Evolutionary conservation across 2,329 filamentous ascomycete species (phyloP).

Genomic region (Allantophomopsis lycopodina): DNA sequence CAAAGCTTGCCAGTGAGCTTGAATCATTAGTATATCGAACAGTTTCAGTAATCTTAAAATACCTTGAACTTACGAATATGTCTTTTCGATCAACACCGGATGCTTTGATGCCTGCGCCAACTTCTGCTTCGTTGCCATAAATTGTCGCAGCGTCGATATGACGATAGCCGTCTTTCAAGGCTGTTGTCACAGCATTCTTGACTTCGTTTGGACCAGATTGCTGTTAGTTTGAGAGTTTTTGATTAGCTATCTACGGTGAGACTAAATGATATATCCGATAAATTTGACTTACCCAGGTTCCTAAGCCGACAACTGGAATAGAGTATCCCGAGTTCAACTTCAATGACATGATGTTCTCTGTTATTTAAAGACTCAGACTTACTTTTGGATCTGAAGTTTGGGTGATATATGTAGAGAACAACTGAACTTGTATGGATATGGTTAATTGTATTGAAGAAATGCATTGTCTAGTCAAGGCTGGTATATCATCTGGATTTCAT

Average conservation of each 20-base stretch:
- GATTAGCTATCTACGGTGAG: background rate
- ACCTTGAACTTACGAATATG: conserved; percentile 13
- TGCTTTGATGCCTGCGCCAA: conserved; percentile 24
- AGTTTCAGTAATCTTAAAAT: background rate
- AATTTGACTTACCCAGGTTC: conserved; percentile 15
- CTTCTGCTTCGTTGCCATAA: conserved; percentile 28
- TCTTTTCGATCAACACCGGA: conserved; percentile 24
- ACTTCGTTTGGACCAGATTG: conserved; percentile 23
- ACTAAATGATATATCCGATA: conserved; percentile 1
- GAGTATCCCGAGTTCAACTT: conserved; percentile 24
- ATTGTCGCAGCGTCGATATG: conserved; percentile 32
- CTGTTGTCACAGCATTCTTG: conserved; percentile 28
- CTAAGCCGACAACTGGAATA: conserved; percentile 24
- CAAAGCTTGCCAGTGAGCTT: conserved; percentile 40
- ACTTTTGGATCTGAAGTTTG: too few relatives aligned
- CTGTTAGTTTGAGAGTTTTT: background rate
- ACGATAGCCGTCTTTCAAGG: conserved; percentile 27
- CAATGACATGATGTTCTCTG: too few relatives aligned
- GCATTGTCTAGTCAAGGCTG: too few relatives aligned
- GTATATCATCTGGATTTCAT: too few relatives aligned
- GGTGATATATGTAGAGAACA: too few relatives aligned
- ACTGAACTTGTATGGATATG: too few relatives aligned
- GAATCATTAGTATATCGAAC: conserved; percentile 7
- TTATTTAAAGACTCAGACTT: too few relatives aligned
- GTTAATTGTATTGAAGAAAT: too few relatives aligned